A percentile compares a stretch with the other conserved stretches of the same genome.
Conservation (phyloP, 1,284 basidiomycete species). For the Fistulina hepatica region DNA sequence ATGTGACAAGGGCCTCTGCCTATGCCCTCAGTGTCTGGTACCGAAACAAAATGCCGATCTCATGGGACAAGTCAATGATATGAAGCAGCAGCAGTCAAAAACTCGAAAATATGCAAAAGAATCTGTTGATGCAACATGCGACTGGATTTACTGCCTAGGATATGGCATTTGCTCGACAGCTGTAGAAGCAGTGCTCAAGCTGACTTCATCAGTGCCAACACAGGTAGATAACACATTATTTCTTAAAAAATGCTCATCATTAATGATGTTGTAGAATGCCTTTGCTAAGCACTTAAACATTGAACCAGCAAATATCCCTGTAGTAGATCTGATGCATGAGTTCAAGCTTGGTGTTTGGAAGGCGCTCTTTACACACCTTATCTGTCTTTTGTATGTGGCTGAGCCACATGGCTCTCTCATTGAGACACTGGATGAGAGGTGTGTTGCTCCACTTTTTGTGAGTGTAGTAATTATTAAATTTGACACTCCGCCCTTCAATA, state of each 20-base stretch:
- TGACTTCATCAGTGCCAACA: conserved; percentile 20
- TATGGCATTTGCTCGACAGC: conserved; percentile 14
- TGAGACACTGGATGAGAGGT: conserved; percentile 18
- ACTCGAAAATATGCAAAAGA: background rate
- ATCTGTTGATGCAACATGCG: conserved; percentile 12
- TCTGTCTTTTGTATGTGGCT: conserved; percentile 18
- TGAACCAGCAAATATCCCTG: conserved; percentile 16
- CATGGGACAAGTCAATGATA: conserved; percentile 14
- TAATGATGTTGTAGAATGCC: conserved; percentile 22
- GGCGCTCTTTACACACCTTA: conserved; percentile 7
- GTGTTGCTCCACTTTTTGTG: conserved; percentile 3
- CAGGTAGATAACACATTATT: conserved; percentile 11
- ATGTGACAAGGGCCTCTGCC: conserved; percentile 20
- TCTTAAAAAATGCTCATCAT: background rate
- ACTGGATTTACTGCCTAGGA: conserved; percentile 19
- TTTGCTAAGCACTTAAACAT: conserved; percentile 18
- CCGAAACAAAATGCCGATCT: conserved; percentile 14
- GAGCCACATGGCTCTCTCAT: conserved; percentile 10
- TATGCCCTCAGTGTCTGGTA: conserved; percentile 22
- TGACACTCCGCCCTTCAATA: conserved; percentile 4
- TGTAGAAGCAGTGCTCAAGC: conserved; percentile 18
- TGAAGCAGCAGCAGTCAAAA: conserved; percentile 3
- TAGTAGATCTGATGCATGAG: conserved; percentile 20
- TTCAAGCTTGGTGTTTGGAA: conserved; percentile 12
- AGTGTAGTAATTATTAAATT: conserved; percentile 1